These are phyloP conservation scores for Talaromyces atroroseus DNA, from an alignment of 2,329 filamentous ascomycete genomes.

Conservation along the genomic window DNA sequence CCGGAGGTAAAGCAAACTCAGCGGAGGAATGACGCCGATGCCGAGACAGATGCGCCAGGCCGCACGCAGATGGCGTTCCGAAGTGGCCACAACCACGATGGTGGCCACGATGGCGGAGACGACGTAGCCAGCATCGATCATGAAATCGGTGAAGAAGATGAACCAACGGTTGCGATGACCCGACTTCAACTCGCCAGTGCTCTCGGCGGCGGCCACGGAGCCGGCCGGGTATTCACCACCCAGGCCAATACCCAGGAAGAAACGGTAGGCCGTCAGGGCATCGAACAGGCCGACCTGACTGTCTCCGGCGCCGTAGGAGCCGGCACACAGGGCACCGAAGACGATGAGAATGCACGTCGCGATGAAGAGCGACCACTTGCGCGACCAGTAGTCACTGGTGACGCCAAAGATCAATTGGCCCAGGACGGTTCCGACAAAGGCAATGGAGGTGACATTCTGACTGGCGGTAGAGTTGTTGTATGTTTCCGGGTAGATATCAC, in stretches of 20 bases:
- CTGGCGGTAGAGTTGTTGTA: constrained; percentile 66
- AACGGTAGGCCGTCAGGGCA: constrained; percentile 74
- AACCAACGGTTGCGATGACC: constrained; percentile 89
- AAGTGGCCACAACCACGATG: constrained; percentile 54
- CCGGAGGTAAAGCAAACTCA: constrained; percentile 65
- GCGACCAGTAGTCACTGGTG: constrained; percentile 75
- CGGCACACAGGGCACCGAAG: constrained; percentile 74
- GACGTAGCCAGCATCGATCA: constrained; percentile 82
- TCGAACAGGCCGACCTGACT: constrained; percentile 67
- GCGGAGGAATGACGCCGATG: constrained; percentile 70
- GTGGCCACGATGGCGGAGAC: constrained; percentile 72
- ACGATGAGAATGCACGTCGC: constrained; percentile 80
- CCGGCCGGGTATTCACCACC: constrained; percentile 57
- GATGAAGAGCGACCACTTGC: constrained; percentile 72
- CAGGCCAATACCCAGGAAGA: constrained; percentile 76
- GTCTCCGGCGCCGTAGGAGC: constrained; percentile 68
- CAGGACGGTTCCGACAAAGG: constrained; percentile 79
- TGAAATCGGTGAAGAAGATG: constrained; percentile 81
- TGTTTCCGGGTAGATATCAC: constrained; percentile 59
- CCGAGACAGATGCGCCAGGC: constrained; percentile 81
- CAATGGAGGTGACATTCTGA: constrained; percentile 72
- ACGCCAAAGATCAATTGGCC: constrained; percentile 78
- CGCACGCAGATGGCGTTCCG: constrained; percentile 60
- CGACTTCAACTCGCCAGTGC: constrained; percentile 71
- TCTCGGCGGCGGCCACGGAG: constrained; percentile 77